A percentile compares a stretch with the other conserved stretches of the same genome.
These are phyloP conservation scores for Suillus lakei DNA, from an alignment of 768 basidiomycete genomes.

Conservation along the genomic window DNA sequence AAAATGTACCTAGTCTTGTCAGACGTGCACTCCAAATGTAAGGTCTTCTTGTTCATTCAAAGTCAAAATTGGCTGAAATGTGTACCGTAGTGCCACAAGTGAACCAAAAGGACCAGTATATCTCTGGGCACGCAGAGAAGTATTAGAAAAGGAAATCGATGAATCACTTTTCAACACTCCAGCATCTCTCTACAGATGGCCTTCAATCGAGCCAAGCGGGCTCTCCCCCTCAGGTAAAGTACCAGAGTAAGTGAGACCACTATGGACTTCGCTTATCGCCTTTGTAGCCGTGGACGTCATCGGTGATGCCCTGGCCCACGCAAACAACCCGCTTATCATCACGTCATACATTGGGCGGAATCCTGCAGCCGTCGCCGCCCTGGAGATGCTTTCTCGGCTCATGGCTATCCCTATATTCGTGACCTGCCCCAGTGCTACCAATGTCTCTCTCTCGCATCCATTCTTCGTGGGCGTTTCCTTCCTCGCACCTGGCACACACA, in stretches of 20 bases:
- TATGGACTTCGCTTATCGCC: background rate
- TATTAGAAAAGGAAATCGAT: slow-evolving; percentile 67
- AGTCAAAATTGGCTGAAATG: slow-evolving; percentile 5
- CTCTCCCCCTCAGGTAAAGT: slow-evolving; percentile 45
- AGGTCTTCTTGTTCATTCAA: slow-evolving; percentile 13
- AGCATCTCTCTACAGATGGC: slow-evolving; percentile 48
- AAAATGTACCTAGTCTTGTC: slow-evolving; percentile 54
- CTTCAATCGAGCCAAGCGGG: slow-evolving; percentile 52
- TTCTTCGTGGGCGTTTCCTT: slow-evolving; percentile 57
- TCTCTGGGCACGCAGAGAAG: slow-evolving; percentile 74
- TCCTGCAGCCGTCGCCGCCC: slow-evolving; percentile 46
- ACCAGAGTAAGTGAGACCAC: background rate
- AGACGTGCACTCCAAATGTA: slow-evolving; percentile 70
- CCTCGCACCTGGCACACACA: slow-evolving; percentile 49
- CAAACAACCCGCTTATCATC: slow-evolving; percentile 64
- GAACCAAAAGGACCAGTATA: slow-evolving; percentile 77
- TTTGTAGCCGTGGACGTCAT: slow-evolving; percentile 43
- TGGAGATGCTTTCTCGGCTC: slow-evolving; percentile 51
- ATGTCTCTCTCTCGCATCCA: slow-evolving; percentile 61
- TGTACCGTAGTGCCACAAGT: slow-evolving; percentile 57
- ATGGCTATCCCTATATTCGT: slow-evolving; percentile 61
- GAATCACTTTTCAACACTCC: slow-evolving; percentile 36
- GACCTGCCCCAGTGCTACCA: slow-evolving; percentile 54
- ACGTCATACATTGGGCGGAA: slow-evolving; percentile 68
- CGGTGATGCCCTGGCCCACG: slow-evolving; percentile 50